Evolutionary conservation across 768 basidiomycete genomes (phyloP).

Genomic region (Auriscalpium microsporum): DNA sequence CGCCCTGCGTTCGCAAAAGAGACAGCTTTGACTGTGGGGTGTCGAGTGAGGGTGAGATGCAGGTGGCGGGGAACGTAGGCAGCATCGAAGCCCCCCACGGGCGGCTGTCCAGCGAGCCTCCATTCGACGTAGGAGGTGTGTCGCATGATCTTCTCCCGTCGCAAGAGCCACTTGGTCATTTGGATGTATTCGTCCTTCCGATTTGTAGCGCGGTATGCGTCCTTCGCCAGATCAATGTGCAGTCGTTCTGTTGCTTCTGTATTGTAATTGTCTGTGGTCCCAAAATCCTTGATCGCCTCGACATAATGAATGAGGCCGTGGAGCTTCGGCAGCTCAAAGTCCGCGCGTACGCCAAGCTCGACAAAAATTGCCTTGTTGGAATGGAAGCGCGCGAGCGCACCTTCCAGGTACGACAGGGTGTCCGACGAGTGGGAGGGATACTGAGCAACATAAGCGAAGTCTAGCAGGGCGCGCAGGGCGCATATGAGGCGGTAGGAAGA

Average conservation of each 20-base stretch:
- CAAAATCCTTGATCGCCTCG: not conserved
- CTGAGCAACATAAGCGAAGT: constrained; percentile 33
- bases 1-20: not conserved
- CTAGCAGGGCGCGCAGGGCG: constrained; percentile 6
- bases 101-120: not conserved
- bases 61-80: not conserved
- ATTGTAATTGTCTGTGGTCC: no score
- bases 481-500: constrained; percentile 5
- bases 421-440: constrained; percentile 24
- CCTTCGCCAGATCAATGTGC: no score
- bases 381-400: constrained; percentile 28
- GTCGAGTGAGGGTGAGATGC: not conserved
- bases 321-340: constrained; percentile 38
- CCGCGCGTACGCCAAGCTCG: constrained; percentile 22
- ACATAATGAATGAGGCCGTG: constrained; percentile 30
- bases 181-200: constrained; percentile 27
- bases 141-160: constrained; percentile 20
- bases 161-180: constrained; percentile 1
- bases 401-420: constrained; percentile 21
- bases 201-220: constrained; percentile 20
- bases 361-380: constrained; percentile 28
- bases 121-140: constrained; percentile 13
- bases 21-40: not conserved
- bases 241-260: no score
- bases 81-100: not conserved